phyloP scores from a whole-genome alignment of 2,329 filamentous ascomycete species.

The Chrysosporium queenslandicum region DNA sequence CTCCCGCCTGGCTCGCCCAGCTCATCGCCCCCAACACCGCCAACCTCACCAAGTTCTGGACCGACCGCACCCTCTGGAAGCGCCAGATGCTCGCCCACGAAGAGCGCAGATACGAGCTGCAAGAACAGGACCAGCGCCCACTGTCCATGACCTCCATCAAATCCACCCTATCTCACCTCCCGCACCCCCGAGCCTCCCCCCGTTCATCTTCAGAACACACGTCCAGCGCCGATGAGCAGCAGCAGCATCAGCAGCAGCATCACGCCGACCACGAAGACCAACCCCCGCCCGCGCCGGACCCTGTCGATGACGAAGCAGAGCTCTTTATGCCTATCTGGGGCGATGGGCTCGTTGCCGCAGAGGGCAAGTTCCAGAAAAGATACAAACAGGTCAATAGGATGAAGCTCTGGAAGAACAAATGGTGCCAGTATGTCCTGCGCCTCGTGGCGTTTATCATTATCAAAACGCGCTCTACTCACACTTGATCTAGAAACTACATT shows the following conservation, averaged over 20 bases:
- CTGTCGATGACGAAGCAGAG: conserved; percentile 3
- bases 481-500: background rate
- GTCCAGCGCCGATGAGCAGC: no score
- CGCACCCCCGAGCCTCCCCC: background rate
- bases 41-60: conserved; percentile 11
- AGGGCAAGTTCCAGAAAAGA: background rate
- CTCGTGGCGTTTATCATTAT: background rate
- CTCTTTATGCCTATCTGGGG: conserved; percentile 1
- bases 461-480: no score
- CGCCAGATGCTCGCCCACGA: conserved; percentile 10
- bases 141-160: background rate
- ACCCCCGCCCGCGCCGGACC: background rate
- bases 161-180: background rate
- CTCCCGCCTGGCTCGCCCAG: conserved; percentile 10
- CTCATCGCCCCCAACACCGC: conserved; percentile 5
- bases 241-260: background rate
- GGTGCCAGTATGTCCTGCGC: background rate
- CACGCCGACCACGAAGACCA: background rate
- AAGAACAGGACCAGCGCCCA: background rate
- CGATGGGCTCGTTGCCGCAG: background rate
- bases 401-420: background rate
- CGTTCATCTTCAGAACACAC: background rate
- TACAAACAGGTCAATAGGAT: background rate
- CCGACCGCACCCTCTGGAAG: conserved; percentile 13
- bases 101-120: conserved; percentile 10